Percentiles rank a stretch among this genome's conserved stretches.
Evolutionary conservation across 2,329 filamentous ascomycete species (phyloP).

Genomic region (Cephalotrichum gorgonifer): DNA sequence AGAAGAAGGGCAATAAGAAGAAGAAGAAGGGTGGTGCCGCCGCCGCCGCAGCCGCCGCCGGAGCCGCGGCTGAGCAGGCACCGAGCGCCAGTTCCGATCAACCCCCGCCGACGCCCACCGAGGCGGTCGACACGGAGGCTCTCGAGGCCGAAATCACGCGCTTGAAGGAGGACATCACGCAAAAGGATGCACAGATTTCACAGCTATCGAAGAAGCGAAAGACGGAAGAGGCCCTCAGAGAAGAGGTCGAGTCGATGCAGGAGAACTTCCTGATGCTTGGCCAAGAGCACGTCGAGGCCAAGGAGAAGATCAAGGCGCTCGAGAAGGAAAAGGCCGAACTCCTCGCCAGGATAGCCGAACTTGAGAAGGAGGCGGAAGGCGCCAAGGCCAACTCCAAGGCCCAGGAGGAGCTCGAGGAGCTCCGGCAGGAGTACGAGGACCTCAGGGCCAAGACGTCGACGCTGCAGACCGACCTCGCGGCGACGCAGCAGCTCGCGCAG

Average conservation of each 20-base stretch:
- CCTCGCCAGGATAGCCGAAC: constrained; percentile 55
- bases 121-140: constrained; percentile 18
- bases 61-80: constrained; percentile 14
- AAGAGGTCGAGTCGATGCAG: constrained; percentile 76
- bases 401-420: constrained; percentile 46
- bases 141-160: constrained; percentile 38
- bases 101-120: constrained; percentile 1
- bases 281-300: constrained; percentile 74
- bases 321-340: constrained; percentile 59
- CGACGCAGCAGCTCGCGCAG: constrained; percentile 77
- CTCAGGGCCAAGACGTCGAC: constrained; percentile 59
- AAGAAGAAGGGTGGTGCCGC: constrained; percentile 60
- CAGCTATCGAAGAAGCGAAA: constrained; percentile 58
- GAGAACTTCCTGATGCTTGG: constrained; percentile 73
- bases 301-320: constrained; percentile 64
- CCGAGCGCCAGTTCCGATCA: constrained; percentile 13
- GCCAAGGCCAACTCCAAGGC: constrained; percentile 41
- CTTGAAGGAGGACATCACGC: constrained; percentile 41
- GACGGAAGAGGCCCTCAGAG: constrained; percentile 67
- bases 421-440: constrained; percentile 50
- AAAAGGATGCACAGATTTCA: constrained; percentile 65
- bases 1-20: constrained; percentile 82
- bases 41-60: constrained; percentile 25
- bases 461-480: constrained; percentile 73
- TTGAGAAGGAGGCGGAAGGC: constrained; percentile 19